Evolutionary conservation across 2,329 filamentous ascomycete genomes (phyloP).

Genomic region (Ceratocystis albifundus): DNA sequence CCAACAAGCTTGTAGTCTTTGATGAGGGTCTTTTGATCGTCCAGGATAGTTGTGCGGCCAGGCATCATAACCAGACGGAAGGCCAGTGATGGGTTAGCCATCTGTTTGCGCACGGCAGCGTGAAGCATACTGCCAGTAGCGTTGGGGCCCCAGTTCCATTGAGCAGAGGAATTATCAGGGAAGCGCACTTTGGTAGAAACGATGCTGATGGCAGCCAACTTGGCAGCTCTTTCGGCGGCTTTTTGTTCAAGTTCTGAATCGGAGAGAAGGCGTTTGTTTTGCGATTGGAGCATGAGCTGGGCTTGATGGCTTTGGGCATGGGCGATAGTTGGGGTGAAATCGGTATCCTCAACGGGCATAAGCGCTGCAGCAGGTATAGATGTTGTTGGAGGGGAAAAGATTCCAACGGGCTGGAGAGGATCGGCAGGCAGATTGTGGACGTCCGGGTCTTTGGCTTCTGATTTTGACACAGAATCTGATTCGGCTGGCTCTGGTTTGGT

Average conservation of each 20-base stretch:
- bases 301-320: constrained; percentile 67
- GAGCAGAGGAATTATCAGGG: constrained; percentile 70
- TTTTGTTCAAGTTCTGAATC: constrained; percentile 69
- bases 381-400: constrained; percentile 69
- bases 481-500: constrained; percentile 12
- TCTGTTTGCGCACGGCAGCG: constrained; percentile 57
- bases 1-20: constrained; percentile 56
- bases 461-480: constrained; percentile 23
- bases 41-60: constrained; percentile 38
- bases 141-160: constrained; percentile 55
- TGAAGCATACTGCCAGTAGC: constrained; percentile 66
- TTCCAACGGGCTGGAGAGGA: constrained; percentile 45
- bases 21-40: constrained; percentile 49
- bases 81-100: constrained; percentile 50
- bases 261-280: constrained; percentile 68
- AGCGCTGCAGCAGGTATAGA: constrained; percentile 63
- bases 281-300: constrained; percentile 47
- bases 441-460: background rate
- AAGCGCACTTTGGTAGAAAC: constrained; percentile 73
- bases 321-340: constrained; percentile 63
- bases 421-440: constrained; percentile 26
- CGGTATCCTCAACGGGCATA: constrained; percentile 54
- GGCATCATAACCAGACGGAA: constrained; percentile 62
- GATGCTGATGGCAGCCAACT: constrained; percentile 52
- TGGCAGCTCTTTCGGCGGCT: constrained; percentile 53